Conservation (phyloP, 257 asterid genomes). For the Solanum appendiculatum region DNA sequence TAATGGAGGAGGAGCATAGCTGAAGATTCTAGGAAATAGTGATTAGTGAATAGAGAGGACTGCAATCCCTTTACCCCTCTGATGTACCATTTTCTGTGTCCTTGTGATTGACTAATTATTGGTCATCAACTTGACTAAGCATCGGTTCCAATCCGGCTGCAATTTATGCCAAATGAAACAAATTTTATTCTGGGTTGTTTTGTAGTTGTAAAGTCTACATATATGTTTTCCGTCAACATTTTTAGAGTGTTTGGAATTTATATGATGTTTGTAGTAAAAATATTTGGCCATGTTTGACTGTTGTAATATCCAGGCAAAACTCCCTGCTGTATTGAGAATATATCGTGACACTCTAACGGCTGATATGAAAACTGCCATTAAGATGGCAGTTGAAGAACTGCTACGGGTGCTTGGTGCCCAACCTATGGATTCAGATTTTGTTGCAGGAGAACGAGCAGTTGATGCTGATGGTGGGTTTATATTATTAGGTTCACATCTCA, state of each 20-base stretch:
- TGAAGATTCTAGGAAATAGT: neutral
- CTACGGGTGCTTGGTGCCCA: conserved; percentile 39
- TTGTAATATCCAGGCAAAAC: conserved; percentile 61
- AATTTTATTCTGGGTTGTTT: neutral
- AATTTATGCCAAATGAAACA: neutral
- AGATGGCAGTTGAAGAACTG: conserved; percentile 68
- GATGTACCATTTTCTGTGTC: neutral
- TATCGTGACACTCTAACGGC: conserved; percentile 86
- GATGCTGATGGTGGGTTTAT: conserved; percentile 72
- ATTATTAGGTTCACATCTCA: neutral
- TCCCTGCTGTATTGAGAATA: conserved; percentile 89
- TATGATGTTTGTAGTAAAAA: neutral
- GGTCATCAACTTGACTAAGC: neutral
- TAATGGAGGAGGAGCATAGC: neutral
- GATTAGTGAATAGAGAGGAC: neutral
- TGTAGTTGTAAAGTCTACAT: neutral
- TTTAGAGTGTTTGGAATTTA: neutral
- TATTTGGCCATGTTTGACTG: conserved; percentile 3
- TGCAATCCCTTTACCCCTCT: neutral
- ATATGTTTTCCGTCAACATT: neutral
- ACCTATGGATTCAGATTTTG: conserved; percentile 57
- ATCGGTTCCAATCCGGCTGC: neutral
- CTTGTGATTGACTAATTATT: neutral
- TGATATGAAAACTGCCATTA: conserved; percentile 80
- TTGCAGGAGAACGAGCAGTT: conserved; percentile 64